Conservation (phyloP, 306 rosid genomes). For the Citrullus mucosospermus region DNA sequence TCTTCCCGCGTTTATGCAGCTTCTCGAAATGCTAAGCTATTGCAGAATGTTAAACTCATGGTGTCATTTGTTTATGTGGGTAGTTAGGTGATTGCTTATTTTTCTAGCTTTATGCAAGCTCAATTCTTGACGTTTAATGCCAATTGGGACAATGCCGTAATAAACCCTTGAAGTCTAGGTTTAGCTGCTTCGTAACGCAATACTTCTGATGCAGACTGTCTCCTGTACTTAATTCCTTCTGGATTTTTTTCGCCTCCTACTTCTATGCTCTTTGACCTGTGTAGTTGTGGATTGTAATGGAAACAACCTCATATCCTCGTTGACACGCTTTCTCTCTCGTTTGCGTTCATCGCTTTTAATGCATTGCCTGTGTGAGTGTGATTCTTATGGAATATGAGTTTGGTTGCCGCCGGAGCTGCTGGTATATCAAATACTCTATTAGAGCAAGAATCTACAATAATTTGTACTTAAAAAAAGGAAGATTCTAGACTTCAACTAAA, state of each 20-base stretch:
- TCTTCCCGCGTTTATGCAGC: neutral
- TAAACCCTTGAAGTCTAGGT: neutral
- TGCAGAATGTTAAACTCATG: neutral
- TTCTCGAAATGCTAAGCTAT: neutral
- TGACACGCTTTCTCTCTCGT: neutral
- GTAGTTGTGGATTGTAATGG: neutral
- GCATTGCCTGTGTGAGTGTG: neutral
- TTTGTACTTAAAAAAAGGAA: neutral
- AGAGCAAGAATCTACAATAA: neutral
- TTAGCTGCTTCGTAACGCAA: conserved; percentile 6
- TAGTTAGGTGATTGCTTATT: neutral
- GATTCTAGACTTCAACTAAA: neutral
- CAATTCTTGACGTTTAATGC: neutral
- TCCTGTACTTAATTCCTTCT: neutral
- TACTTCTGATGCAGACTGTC: neutral
- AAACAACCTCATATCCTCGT: neutral
- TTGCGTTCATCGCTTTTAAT: neutral
- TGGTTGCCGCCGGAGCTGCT: neutral
- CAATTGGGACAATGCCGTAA: neutral
- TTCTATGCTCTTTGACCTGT: neutral
- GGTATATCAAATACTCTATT: neutral
- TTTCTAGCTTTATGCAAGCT: neutral
- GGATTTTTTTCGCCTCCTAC: neutral
- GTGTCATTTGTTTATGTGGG: neutral
- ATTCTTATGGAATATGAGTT: conserved; percentile 1